A percentile compares a stretch with the other conserved stretches of the same genome.
phyloP scores from a whole-genome alignment of 108 stramenopile genomes.

The Aurantiochytrium sp. region DNA sequence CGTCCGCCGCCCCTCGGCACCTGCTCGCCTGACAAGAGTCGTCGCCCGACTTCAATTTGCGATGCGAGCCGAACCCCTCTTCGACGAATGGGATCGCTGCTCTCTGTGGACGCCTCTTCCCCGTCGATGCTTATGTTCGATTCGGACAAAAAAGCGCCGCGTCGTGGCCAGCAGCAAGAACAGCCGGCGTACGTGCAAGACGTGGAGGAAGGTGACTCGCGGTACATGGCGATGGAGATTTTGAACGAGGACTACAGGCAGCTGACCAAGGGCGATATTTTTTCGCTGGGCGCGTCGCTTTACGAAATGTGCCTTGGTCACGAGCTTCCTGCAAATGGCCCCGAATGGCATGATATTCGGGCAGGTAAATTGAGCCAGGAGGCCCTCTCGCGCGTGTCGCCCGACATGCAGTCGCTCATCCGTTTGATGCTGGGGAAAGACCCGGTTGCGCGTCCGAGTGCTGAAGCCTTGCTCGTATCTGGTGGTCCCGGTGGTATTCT shows the following conservation, averaged over 20 bases:
- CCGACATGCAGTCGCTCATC: neutral
- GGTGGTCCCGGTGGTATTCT: neutral
- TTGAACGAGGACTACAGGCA: constrained; percentile 24
- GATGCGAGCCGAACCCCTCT: neutral
- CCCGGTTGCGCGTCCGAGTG: neutral
- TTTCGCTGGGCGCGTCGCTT: constrained; percentile 41
- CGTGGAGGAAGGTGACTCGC: constrained; percentile 37
- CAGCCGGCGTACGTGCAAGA: neutral
- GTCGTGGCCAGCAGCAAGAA: neutral
- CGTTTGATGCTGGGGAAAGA: neutral
- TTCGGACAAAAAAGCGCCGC: neutral
- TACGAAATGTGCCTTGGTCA: constrained; percentile 36
- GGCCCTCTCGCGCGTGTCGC: neutral
- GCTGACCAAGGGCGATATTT: constrained; percentile 45
- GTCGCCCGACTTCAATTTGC: neutral
- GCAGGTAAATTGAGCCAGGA: constrained; percentile 15
- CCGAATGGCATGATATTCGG: constrained; percentile 38
- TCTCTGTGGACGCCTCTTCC: neutral
- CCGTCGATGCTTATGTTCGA: neutral
- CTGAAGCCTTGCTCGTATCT: neutral
- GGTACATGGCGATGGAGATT: constrained; percentile 44
- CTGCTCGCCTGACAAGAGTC: neutral
- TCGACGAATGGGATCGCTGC: neutral
- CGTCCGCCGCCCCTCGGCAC: neutral
- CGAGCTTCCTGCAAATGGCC: constrained; percentile 36